Conservation (phyloP, 2,329 filamentous ascomycete species). For the Pyrenochaeta sp. region DNA sequence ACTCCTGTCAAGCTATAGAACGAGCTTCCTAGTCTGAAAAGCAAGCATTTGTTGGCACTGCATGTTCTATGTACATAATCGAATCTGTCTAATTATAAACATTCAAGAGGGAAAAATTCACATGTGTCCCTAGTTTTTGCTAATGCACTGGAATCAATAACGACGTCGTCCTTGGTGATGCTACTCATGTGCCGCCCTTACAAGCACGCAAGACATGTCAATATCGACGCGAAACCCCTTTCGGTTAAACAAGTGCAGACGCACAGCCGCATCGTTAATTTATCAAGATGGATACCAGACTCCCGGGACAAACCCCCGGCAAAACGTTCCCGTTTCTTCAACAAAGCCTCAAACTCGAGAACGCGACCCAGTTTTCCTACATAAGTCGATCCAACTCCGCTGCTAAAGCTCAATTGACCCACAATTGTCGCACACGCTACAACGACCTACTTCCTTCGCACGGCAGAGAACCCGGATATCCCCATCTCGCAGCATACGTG, state of each 20-base stretch:
- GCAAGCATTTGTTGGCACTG: constrained; percentile 2
- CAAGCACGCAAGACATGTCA: background rate
- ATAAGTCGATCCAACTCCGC: too few species aligned
- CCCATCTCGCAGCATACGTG: too few species aligned
- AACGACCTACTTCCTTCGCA: too few species aligned
- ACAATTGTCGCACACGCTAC: too few species aligned
- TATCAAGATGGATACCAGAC: constrained; percentile 2
- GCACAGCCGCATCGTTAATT: constrained; percentile 17
- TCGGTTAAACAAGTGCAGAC: constrained; percentile 2
- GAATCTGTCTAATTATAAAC: background rate
- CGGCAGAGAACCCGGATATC: too few species aligned
- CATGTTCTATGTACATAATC: constrained; percentile 13
- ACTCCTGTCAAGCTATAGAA: constrained; percentile 35
- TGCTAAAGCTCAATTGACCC: too few species aligned
- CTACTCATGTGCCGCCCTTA: background rate
- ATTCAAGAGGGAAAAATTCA: background rate
- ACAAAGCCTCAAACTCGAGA: background rate
- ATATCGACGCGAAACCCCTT: background rate
- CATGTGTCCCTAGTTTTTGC: background rate
- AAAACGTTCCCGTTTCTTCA: background rate
- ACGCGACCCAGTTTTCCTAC: too few species aligned
- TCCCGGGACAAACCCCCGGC: background rate
- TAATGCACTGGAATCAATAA: background rate
- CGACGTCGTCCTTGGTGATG: too few species aligned
- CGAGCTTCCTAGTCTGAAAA: constrained; percentile 1